Evolutionary conservation across 2,329 filamentous ascomycete genomes (phyloP).

Genomic region (Colletotrichum sp.): DNA sequence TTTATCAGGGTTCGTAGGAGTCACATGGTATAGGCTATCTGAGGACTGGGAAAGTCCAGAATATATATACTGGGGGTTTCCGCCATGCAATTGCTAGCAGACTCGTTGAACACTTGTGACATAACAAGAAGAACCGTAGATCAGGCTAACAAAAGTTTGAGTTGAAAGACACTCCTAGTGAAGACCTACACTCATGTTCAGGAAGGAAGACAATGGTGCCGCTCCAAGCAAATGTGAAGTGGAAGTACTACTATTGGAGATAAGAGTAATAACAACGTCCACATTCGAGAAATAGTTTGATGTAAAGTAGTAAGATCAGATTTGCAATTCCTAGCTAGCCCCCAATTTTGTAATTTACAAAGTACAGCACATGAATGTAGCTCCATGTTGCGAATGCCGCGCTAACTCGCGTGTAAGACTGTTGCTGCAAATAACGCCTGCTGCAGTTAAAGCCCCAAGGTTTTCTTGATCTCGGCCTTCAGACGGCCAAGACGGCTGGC

Average conservation of each 20-base stretch:
- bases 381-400: background rate
- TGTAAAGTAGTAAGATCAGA: background rate
- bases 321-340: slow-evolving; percentile 3
- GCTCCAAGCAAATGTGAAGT: background rate
- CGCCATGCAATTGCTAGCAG: background rate
- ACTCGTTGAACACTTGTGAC: background rate
- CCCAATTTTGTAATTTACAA: slow-evolving; percentile 16
- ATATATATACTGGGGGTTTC: background rate
- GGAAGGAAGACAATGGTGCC: background rate
- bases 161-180: background rate
- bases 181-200: background rate
- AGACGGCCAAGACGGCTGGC: background rate
- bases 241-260: background rate
- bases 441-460: background rate
- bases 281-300: background rate
- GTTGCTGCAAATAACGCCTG: background rate
- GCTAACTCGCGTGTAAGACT: background rate
- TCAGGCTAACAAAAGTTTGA: background rate
- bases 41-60: background rate
- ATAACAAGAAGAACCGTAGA: background rate
- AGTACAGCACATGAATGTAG: background rate
- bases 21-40: background rate
- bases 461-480: background rate
- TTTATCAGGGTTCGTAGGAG: background rate
- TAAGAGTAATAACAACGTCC: background rate